Percentiles rank a stretch among this genome's conserved stretches.
Evolutionary conservation across 257 asterid genomes (phyloP).

Genomic region (Nicotiana noctiflora): DNA sequence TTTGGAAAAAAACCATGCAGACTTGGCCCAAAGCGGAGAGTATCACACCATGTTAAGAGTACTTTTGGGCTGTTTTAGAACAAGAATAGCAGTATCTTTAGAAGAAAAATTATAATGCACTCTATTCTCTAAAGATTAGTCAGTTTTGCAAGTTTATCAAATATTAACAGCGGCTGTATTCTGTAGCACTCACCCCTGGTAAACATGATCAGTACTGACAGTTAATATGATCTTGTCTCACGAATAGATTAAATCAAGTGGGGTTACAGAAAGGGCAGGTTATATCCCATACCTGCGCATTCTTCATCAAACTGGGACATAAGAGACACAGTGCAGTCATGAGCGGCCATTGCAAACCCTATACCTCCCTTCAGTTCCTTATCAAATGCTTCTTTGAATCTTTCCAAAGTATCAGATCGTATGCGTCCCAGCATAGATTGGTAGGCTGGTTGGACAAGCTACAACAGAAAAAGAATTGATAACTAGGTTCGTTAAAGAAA

Average conservation of each 20-base stretch:
- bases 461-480: slow-evolving; percentile 18
- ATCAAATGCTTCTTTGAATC: slow-evolving; percentile 67
- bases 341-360: slow-evolving; percentile 72
- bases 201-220: background rate
- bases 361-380: slow-evolving; percentile 68
- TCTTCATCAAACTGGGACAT: slow-evolving; percentile 65
- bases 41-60: no score
- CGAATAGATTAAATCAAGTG: background rate
- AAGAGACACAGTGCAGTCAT: slow-evolving; percentile 44
- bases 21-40: no score
- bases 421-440: slow-evolving; percentile 92
- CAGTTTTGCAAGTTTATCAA: background rate
- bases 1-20: no score
- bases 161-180: background rate
- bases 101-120: background rate
- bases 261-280: background rate
- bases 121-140: background rate
- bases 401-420: slow-evolving; percentile 64
- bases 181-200: background rate
- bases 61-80: no score
- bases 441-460: slow-evolving; percentile 97
- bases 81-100: background rate
- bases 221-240: background rate
- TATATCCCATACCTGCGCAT: slow-evolving; percentile 51
- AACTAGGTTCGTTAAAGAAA: background rate